phyloP scores from a whole-genome alignment of 345 rosid species.

The Lepidium sativum region DNA sequence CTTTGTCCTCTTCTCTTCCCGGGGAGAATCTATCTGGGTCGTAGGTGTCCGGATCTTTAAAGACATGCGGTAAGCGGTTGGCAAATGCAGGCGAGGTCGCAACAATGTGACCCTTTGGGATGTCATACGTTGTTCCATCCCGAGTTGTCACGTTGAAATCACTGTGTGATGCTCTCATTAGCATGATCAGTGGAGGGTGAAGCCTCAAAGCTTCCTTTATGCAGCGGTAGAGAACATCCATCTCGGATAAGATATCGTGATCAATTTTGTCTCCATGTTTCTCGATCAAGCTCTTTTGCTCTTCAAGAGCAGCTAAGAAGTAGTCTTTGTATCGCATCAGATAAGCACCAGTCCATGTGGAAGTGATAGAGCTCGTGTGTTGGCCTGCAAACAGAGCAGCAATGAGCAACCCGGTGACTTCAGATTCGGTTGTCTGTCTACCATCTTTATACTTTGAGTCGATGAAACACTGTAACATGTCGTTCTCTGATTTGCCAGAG shows the following conservation, averaged over 20 bases:
- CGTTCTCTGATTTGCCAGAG: constrained; percentile 66
- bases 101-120: constrained; percentile 91
- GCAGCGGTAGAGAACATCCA: constrained; percentile 85
- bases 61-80: constrained; percentile 78
- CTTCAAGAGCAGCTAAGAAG: constrained; percentile 55
- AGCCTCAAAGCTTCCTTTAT: constrained; percentile 96
- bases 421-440: constrained; percentile 74
- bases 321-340: constrained; percentile 55
- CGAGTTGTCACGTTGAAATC: constrained; percentile 72
- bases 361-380: constrained; percentile 98
- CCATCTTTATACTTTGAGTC: constrained; percentile 94
- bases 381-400: constrained; percentile 99
- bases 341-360: constrained; percentile 96
- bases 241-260: constrained; percentile 83
- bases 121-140: constrained; percentile 77
- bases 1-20: constrained; percentile 96
- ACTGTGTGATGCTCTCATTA: constrained; percentile 71
- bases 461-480: constrained; percentile 95
- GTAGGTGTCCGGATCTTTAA: constrained; percentile 66
- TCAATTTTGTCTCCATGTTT: constrained; percentile 82
- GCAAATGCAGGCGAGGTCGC: constrained; percentile 97
- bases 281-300: constrained; percentile 61
- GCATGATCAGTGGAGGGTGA: constrained; percentile 93
- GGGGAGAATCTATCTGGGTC: constrained; percentile 76
- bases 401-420: constrained; percentile 88